Percentiles rank a stretch among this genome's conserved stretches.
phyloP scores from a whole-genome alignment of 2,329 filamentous ascomycete genomes.

The Thielaviopsis ethacetica region DNA sequence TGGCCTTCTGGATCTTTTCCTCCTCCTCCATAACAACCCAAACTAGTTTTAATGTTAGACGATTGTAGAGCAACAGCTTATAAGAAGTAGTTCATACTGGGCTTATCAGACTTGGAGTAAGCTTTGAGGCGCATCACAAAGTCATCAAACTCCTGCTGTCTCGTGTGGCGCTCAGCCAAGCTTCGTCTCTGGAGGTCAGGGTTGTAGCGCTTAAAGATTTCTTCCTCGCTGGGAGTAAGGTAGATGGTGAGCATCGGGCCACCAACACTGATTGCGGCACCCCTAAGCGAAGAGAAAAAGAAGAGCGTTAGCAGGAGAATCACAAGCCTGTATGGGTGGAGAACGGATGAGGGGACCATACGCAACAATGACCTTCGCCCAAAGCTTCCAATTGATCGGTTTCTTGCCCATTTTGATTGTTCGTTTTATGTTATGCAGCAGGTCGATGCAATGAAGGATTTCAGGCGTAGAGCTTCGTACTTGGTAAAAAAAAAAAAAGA shows the following conservation, averaged over 20 bases:
- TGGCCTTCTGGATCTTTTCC: slow-evolving; percentile 25
- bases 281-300: slow-evolving; percentile 31
- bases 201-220: slow-evolving; percentile 83
- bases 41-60: slow-evolving; percentile 20
- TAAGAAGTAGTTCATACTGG: slow-evolving; percentile 42
- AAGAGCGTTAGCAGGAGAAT: slow-evolving; percentile 1
- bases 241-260: slow-evolving; percentile 74
- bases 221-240: slow-evolving; percentile 72
- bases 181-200: slow-evolving; percentile 83
- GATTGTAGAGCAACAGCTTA: not conserved
- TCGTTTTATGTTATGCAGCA: no score
- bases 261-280: slow-evolving; percentile 55
- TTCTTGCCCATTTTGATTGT: slow-evolving; percentile 10
- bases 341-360: slow-evolving; percentile 26
- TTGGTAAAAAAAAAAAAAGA: not conserved
- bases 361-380: slow-evolving; percentile 55
- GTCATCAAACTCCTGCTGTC: slow-evolving; percentile 74
- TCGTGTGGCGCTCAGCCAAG: slow-evolving; percentile 59
- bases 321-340: slow-evolving; percentile 5
- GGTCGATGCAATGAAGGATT: no score
- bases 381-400: slow-evolving; percentile 29
- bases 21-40: slow-evolving; percentile 36
- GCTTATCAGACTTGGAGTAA: slow-evolving; percentile 80
- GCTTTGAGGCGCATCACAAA: slow-evolving; percentile 76
- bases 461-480: not conserved